Conservation (phyloP, 768 basidiomycete species). For the Xerocomellus dryophilus region DNA sequence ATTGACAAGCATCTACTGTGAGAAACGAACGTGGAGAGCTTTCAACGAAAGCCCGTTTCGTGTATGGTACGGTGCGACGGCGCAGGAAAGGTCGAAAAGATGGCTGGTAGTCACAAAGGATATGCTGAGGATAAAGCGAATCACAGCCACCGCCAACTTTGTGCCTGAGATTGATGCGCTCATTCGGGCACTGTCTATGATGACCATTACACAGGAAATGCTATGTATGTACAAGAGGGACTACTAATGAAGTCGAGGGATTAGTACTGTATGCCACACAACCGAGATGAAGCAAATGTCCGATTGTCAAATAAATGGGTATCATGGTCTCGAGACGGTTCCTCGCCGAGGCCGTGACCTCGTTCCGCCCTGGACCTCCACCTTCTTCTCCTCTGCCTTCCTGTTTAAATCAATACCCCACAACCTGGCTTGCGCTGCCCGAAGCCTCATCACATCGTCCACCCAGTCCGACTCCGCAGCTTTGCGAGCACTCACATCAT, state of each 20-base stretch:
- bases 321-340: slow-evolving; percentile 21
- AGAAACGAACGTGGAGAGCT: slow-evolving; percentile 23
- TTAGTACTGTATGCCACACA: background rate
- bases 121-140: background rate
- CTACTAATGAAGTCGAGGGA: background rate
- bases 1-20: slow-evolving; percentile 41
- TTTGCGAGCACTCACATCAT: slow-evolving; percentile 45
- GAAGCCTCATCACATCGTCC: slow-evolving; percentile 49
- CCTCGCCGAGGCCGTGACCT: slow-evolving; percentile 27
- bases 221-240: background rate
- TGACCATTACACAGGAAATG: background rate
- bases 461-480: slow-evolving; percentile 67
- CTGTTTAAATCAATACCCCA: slow-evolving; percentile 32
- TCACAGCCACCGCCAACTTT: slow-evolving; percentile 1
- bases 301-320: no score
- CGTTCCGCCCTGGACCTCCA: slow-evolving; percentile 24
- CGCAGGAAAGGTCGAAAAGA: background rate
- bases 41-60: slow-evolving; percentile 20
- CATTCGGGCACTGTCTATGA: background rate
- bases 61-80: slow-evolving; percentile 8
- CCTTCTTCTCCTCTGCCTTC: slow-evolving; percentile 23
- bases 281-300: slow-evolving; percentile 12
- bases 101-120: background rate
- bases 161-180: background rate
- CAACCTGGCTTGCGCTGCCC: slow-evolving; percentile 38